A percentile compares a stretch with the other conserved stretches of the same genome.
Evolutionary conservation across 2,329 filamentous ascomycete genomes (phyloP).

Genomic region (Thermoascus crustaceus): DNA sequence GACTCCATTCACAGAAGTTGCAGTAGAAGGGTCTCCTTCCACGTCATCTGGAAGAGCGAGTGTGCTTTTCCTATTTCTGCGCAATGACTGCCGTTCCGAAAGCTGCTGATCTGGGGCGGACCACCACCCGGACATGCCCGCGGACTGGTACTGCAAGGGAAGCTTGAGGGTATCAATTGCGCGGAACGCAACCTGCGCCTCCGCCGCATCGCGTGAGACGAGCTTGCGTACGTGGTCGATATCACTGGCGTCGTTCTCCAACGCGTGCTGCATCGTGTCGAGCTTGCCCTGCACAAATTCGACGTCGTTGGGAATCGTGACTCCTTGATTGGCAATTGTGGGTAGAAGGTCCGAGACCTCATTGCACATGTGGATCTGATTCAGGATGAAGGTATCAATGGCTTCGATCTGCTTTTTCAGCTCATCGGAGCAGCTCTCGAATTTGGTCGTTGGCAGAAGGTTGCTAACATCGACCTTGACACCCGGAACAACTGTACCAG

Average conservation of each 20-base stretch:
- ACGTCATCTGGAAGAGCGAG: conserved; percentile 41
- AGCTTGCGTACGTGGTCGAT: conserved; percentile 50
- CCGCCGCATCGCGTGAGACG: conserved; percentile 58
- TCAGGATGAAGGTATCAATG: conserved; percentile 72
- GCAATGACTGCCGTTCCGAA: conserved; percentile 29
- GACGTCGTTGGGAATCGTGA: conserved; percentile 58
- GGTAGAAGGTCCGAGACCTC: conserved; percentile 66
- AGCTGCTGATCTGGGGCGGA: conserved; percentile 31
- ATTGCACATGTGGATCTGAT: conserved; percentile 65
- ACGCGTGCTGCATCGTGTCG: conserved; percentile 54
- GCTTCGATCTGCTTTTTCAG: conserved; percentile 69
- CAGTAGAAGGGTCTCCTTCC: conserved; percentile 29
- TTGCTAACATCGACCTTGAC: conserved; percentile 72
- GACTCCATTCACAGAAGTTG: conserved; percentile 42
- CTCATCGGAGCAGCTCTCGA: conserved; percentile 78
- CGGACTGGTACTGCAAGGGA: conserved; percentile 55
- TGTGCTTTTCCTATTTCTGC: conserved; percentile 30
- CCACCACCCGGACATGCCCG: conserved; percentile 32
- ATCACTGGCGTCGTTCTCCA: conserved; percentile 55
- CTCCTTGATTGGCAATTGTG: conserved; percentile 54
- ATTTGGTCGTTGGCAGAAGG: conserved; percentile 79
- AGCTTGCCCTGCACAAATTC: conserved; percentile 54
- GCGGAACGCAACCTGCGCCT: conserved; percentile 63
- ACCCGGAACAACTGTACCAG: conserved; percentile 48
- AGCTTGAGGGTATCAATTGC: conserved; percentile 67